Base-by-base conservation (phyloP, 2,329 filamentous ascomycete species). In the Zalaria sp. region DNA sequence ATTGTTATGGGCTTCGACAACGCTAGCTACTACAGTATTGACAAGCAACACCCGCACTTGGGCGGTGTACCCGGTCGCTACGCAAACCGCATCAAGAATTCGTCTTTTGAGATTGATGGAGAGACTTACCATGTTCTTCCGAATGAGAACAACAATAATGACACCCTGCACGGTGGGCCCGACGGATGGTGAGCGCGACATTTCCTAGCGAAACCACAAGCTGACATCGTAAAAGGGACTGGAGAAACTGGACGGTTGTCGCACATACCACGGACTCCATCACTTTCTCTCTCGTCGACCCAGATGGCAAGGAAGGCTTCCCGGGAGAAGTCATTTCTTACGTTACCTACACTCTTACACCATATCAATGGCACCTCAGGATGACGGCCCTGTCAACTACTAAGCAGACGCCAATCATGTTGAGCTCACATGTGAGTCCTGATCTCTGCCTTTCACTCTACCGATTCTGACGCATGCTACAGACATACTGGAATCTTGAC, bases 401-500 rank as follows among this genome's bases (percentile, higher is more conserved):
- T 27, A 76, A 83, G 63, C 80, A 78, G 64, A 88, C 83, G 4
- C 83, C 83, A 38, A 85, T 89, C 58, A 88, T 89, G 83, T 69
- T 89, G 44, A 83, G 73, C 56, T 75, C 77, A 35, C 77, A 81
- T 59, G 75, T 73, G 72, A 66, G 58, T 36, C n/a, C 36, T n/a
- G 4, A 7, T 47, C 27, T n/a, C 11, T 8, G 32, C 3, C 29
- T 25, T 37, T n/a, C 25, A 25, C 18, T 5, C 8, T 35, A 26
- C 34, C 10, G 3, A 7, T 29, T 25, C 29, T 43, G 31, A 43
- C 10, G 2, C 7, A 34, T 27, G 7, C 29, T 5, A 4, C 69
- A 83, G 66, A 75, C 74, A 5, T 89, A 89, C 69, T 89, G 83
- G 83, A 88, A 88, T 58, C 67, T 89, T 36, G 83, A 88, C 53